Evolutionary conservation across 2,329 filamentous ascomycete species (phyloP), one percentile per base, ranked within the genome.

Genomic region (Madurella fahalii): DNA sequence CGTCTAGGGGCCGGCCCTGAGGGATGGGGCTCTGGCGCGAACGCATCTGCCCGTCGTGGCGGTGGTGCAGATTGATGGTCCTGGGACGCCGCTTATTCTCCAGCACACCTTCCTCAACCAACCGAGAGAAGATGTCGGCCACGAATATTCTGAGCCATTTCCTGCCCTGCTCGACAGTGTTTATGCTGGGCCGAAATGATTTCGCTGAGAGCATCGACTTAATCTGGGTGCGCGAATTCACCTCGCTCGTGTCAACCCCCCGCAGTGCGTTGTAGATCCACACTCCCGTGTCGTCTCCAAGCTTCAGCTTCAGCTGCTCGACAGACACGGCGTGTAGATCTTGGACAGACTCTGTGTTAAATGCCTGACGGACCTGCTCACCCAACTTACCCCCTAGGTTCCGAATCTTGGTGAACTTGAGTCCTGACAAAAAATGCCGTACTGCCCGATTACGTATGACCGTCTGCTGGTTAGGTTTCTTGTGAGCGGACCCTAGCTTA

Each of bases 121-220:
- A 78, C 41, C 94, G 84, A 51, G 89, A 86, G 71, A 88, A 94
- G 49, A 99, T 95, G 68, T 99, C 94, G 1, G 90, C 89, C 4
- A 82, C 85, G 68, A 97, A 97, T 52, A 99, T 96, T 11, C 86
- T 81, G 40, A 99, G 76, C 94, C 94, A 99, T 57, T 85, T 85
- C 20, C 82, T 76, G 1, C 86, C 93, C 68, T 95, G 89, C 18
- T 94, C 90, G 16, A 82, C 74, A 2, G 79, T 86, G 62, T 84
- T 88, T 67, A 97, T 93, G 53, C 80, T 84, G 0, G 94, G 94
- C 25, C 89, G 81, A 66, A 99, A 99, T 0, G 91, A 95, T 68
- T 99, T 99, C 17, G 94, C 92, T 1, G 91, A 96, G 13, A 97
- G 77, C 92, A 99, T 97, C 15, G 89, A 94, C 69, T 97, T 96